Evolutionary conservation across 2,329 filamentous ascomycete species (phyloP), one percentile per base, ranked within the genome.

Genomic region (Zymoseptoria ardabiliae): DNA sequence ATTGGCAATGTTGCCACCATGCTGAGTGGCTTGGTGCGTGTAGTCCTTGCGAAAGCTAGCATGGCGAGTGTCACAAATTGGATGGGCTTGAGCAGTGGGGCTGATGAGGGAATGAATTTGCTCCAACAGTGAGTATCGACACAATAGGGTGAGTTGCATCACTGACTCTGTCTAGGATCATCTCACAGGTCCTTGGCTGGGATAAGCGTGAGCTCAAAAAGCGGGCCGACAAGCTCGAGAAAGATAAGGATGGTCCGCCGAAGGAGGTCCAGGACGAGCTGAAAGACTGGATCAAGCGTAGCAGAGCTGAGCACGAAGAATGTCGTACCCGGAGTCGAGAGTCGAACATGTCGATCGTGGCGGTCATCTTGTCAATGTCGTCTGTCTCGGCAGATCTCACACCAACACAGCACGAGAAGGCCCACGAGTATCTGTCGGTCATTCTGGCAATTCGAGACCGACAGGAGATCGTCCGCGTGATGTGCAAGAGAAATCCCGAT

Each of bases 1-100:
- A 81, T 92, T 13, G 87, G 89, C 5, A 94, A 93, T 70, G 89
- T 89, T 0, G 89, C 89, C 1, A 88, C 85, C 20, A 92, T 94
- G 89, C 86, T 93, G 58, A 88, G 82, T 68, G 89, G 81, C 59
- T 86, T 93, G 81, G 81, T 89, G 71, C 82, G 80, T 56, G 76
- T 93, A 17, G 79, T 92, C 17, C 79, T 94, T 13, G 85, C 89
- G n/a, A 94, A 94, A 74, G 76, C 91, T 58, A 89, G 87, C 64
- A 78, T 93, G 4, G 85, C 84, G 1, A 85, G 85, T 7, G 75
- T 93, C 55, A 90, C 89, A 4, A 92, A 91, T 70, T 93, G 87
- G 87, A 81, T 92, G 10, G 89, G 90, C 0, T 71, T 90, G 48
- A 91, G 87, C 0, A 82, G 83, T 53, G 84, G 84, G 53, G 82